These are phyloP conservation scores for Tulasnella sp. DNA, from an alignment of 768 basidiomycete genomes.

Conservation along the genomic window DNA sequence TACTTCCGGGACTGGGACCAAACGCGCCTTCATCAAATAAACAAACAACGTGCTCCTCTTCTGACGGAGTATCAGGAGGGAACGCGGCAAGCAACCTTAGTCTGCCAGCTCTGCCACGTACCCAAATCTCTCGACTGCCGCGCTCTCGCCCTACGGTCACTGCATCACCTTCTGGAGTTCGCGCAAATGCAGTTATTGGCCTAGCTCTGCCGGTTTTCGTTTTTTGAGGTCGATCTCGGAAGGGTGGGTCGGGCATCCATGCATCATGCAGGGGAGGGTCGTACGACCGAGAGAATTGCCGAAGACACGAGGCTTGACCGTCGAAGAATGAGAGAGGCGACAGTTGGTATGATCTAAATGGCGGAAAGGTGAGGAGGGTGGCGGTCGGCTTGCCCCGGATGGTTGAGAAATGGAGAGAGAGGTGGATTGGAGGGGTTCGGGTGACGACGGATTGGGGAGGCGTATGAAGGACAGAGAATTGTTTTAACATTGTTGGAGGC, in stretches of 20 bases:
- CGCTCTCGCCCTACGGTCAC: slow-evolving; percentile 60
- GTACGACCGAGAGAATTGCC: not conserved
- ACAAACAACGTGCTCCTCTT: slow-evolving; percentile 12
- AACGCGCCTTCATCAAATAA: slow-evolving; percentile 19
- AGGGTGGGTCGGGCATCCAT: not conserved
- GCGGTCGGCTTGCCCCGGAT: slow-evolving; percentile 49
- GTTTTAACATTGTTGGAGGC: slow-evolving; percentile 76
- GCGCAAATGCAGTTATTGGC: slow-evolving; percentile 55
- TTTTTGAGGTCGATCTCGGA: not conserved
- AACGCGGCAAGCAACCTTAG: slow-evolving; percentile 11
- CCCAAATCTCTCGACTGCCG: slow-evolving; percentile 60
- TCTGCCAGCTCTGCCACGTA: slow-evolving; percentile 46
- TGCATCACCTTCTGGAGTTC: slow-evolving; percentile 75
- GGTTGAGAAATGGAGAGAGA: slow-evolving; percentile 50
- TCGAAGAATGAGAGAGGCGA: slow-evolving; percentile 61
- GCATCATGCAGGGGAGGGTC: not conserved
- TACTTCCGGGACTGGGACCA: not conserved
- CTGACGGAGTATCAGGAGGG: not conserved
- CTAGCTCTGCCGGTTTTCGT: not conserved
- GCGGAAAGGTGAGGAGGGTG: slow-evolving; percentile 61
- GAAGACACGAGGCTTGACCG: slow-evolving; percentile 36
- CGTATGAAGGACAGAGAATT: slow-evolving; percentile 63
- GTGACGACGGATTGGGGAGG: slow-evolving; percentile 14
- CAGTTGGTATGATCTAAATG: slow-evolving; percentile 59
- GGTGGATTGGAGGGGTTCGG: slow-evolving; percentile 33